Evolutionary conservation across 129 eudicot species (phyloP), one percentile per base, ranked within the genome.

Genomic region (Lactuca saligna): DNA sequence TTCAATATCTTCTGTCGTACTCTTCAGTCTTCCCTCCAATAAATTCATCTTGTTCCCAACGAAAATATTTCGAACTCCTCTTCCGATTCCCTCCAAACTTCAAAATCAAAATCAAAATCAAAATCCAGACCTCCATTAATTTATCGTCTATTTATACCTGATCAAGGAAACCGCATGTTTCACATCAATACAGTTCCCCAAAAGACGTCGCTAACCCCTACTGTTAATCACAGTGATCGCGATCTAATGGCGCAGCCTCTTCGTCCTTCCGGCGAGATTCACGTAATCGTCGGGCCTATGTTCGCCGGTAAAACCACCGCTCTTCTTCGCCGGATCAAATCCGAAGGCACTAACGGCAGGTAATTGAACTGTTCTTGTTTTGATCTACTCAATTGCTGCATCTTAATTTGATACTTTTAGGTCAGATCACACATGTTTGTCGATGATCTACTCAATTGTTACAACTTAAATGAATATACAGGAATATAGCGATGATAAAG

Each of bases 221-320:
- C 73, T 60, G 61, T 8, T 62, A 53, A 37, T 32, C 78, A 29
- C 74, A 25, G 14, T 8, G 57, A 56, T 50, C 39, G 49, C 33
- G 75, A 82, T 67, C 70, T 62, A 17, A 78, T 54, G 58, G 42
- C 29, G 0, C 55, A 68, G 20, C 16, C 34, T 32, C 38, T 17
- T 56, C 79, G 56, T 44, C 59, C 53, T 0, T 74, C 79, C 35
- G 98, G 98, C 0, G 95, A 92, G 80, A 79, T 93, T 60, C 98
- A 93, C 57, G 95, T 93, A 29, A 88, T 92, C 14, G 81, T 92
- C 1, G 98, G 98, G 0, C 98, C 98, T 9, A 92, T 92, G 98
- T 92, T 92, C 64, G 98, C 98, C 5, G 98, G 98, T 1, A 92
- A 92, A 73, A 84, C 95, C 15, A 88, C 98, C 0, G 91, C 96